Percentiles rank a stretch among this genome's conserved stretches.
phyloP scores from a whole-genome alignment of 345 rosid species.

The Iberis pinnata region DNA sequence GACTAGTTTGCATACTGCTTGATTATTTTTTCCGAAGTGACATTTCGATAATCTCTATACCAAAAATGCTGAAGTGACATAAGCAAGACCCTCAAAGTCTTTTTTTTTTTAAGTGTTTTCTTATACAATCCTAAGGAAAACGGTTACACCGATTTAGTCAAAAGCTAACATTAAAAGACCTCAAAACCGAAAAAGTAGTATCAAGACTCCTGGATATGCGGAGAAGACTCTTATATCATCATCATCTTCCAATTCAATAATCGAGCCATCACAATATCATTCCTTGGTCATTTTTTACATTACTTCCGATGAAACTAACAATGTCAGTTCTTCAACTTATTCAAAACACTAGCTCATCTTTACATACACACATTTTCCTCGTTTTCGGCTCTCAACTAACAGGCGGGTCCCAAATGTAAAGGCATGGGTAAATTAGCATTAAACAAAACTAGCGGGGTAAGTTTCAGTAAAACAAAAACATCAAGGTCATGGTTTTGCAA shows the following conservation, averaged over 20 bases:
- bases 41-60: too few relatives aligned
- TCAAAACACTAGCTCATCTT: slow-evolving; percentile 1
- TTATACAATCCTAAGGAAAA: slow-evolving; percentile 15
- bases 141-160: slow-evolving; percentile 1
- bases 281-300: neutral
- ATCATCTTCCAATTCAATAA: neutral
- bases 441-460: slow-evolving; percentile 18
- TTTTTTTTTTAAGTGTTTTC: neutral
- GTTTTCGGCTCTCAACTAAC: neutral
- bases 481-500: slow-evolving; percentile 9
- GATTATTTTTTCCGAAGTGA: too few relatives aligned
- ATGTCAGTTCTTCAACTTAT: neutral
- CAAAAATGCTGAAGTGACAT: too few relatives aligned
- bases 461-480: neutral
- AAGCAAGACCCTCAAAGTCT: too few relatives aligned
- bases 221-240: slow-evolving; percentile 8
- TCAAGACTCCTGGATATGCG: slow-evolving; percentile 14
- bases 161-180: slow-evolving; percentile 2
- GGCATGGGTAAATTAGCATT: neutral
- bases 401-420: slow-evolving; percentile 1
- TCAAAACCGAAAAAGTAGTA: slow-evolving; percentile 13
- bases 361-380: slow-evolving; percentile 19
- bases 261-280: too few relatives aligned
- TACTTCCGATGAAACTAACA: too few relatives aligned
- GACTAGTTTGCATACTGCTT: too few relatives aligned